phyloP scores from a whole-genome alignment of 257 asterid genomes.

The Forsythia viridissima region DNA sequence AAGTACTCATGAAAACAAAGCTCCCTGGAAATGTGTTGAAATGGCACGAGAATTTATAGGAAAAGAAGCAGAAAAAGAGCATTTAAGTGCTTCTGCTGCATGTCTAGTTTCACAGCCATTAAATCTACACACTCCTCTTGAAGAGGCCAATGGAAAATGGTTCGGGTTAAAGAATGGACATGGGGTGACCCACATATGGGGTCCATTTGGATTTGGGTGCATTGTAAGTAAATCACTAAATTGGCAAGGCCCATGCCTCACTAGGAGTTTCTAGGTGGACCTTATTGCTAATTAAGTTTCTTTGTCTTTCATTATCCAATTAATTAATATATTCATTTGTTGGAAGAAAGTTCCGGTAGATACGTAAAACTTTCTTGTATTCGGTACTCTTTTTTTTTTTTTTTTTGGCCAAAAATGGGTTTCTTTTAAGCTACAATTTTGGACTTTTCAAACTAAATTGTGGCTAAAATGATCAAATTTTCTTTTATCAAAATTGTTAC shows the following conservation, averaged over 20 bases:
- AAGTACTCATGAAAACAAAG: neutral
- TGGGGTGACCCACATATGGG: neutral
- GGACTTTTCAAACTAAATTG: too few species aligned
- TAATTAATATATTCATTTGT: too few species aligned
- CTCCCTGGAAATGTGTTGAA: neutral
- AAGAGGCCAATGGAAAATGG: neutral
- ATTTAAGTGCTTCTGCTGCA: constrained; percentile 27
- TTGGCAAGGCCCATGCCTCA: neutral
- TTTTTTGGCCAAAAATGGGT: too few species aligned
- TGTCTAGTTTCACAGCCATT: neutral
- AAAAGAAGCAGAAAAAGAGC: constrained; percentile 17
- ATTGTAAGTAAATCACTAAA: neutral
- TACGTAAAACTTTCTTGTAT: neutral
- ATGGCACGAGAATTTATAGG: constrained; percentile 32
- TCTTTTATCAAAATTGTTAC: too few species aligned
- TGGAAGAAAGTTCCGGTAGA: neutral
- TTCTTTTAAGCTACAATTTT: too few species aligned
- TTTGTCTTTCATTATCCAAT: too few species aligned
- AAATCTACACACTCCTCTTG: neutral
- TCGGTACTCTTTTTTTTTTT: too few species aligned
- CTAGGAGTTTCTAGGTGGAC: neutral
- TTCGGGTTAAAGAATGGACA: neutral
- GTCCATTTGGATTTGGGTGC: neutral
- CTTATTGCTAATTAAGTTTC: neutral
- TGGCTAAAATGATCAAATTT: too few species aligned